Evolutionary conservation across 2,329 filamentous ascomycete species (phyloP).

Genomic region (Alternaria burnsii): DNA sequence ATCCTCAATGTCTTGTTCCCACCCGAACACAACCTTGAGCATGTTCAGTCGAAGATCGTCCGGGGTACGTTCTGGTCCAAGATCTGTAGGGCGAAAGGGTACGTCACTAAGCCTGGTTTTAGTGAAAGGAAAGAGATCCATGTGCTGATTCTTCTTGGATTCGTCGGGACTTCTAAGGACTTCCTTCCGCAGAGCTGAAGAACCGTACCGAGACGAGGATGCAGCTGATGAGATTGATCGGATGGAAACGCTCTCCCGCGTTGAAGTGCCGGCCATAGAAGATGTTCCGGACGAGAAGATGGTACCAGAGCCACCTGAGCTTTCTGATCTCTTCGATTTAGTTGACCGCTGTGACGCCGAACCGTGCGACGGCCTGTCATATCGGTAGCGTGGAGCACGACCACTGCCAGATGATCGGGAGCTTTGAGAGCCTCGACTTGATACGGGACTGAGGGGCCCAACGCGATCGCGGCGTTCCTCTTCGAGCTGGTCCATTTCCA

Average conservation of each 20-base stretch:
- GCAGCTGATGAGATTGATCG: conserved; percentile 60
- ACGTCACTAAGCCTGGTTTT: conserved; percentile 82
- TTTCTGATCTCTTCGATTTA: conserved; percentile 43
- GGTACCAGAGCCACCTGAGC: conserved; percentile 61
- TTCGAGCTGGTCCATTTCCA: conserved; percentile 72
- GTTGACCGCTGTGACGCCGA: conserved; percentile 27
- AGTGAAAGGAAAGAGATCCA: conserved; percentile 88
- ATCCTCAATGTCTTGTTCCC: conserved; percentile 83
- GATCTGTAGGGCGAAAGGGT: conserved; percentile 76
- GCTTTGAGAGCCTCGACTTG: conserved; percentile 68
- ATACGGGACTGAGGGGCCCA: conserved; percentile 72
- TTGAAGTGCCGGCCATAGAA: conserved; percentile 49
- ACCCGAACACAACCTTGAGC: conserved; percentile 93
- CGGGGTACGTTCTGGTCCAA: conserved; percentile 56
- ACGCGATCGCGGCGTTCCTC: conserved; percentile 68
- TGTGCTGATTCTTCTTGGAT: conserved; percentile 61
- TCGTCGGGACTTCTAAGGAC: conserved; percentile 81
- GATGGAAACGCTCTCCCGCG: conserved; percentile 65
- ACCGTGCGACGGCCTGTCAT: conserved; percentile 52
- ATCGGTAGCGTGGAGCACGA: conserved; percentile 55
- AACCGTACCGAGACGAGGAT: conserved; percentile 54
- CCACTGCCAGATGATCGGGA: conserved; percentile 63
- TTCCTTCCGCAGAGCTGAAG: conserved; percentile 82
- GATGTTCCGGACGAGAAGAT: conserved; percentile 74
- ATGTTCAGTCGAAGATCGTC: conserved; percentile 89